phyloP scores from a whole-genome alignment of 164 flowering plant genomes.

The Malania oleifera region DNA sequence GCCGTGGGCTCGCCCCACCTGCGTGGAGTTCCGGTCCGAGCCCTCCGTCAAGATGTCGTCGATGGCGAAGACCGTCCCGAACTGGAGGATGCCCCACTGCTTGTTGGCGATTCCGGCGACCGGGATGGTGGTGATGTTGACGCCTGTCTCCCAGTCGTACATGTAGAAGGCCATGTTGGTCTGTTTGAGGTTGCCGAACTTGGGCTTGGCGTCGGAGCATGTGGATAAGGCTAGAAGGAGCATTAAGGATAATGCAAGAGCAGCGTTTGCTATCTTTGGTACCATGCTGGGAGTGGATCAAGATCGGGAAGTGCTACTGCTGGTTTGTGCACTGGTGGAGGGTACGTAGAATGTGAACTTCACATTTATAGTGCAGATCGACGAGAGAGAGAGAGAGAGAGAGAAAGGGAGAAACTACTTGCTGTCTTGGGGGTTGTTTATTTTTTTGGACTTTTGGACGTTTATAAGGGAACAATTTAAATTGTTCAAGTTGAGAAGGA shows the following conservation, averaged over 20 bases:
- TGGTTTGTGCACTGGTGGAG: no score
- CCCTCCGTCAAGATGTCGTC: conserved; percentile 20
- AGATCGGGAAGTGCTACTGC: no score
- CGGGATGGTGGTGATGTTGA: conserved; percentile 15
- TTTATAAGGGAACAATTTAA: no score
- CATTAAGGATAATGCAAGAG: not conserved
- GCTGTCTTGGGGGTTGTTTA: no score
- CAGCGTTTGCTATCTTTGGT: no score
- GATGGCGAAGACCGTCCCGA: conserved; percentile 19
- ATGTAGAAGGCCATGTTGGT: conserved; percentile 12
- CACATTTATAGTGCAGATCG: no score
- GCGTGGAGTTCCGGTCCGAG: conserved; percentile 10
- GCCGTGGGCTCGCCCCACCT: conserved; percentile 21
- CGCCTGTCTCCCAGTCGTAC: conserved; percentile 14
- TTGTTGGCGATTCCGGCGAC: conserved; percentile 20
- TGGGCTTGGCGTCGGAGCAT: not conserved
- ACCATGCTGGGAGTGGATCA: conserved; percentile 11
- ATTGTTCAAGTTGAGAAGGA: no score
- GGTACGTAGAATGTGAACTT: no score
- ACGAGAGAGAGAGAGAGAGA: no score
- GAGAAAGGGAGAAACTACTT: no score
- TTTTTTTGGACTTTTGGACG: no score
- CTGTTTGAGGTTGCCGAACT: conserved; percentile 9
- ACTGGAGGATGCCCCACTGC: conserved; percentile 12
- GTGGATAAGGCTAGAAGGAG: conserved; percentile 3